Evolutionary conservation across 148 eudicot species (phyloP).

Genomic region (Spergularia marina): DNA sequence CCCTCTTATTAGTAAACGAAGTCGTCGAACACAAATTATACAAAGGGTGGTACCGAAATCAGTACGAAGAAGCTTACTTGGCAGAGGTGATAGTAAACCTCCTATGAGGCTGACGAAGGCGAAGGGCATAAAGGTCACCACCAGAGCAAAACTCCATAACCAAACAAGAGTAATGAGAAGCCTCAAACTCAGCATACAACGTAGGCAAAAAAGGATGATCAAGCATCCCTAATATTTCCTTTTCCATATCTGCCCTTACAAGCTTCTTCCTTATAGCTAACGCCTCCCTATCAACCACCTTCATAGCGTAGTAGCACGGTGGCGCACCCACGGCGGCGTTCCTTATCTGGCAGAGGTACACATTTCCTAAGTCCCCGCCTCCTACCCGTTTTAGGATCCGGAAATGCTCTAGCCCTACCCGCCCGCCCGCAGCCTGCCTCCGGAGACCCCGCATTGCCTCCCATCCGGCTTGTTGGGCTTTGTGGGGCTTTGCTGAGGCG

Average conservation of each 20-base stretch:
- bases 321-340: conserved; percentile 48
- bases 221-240: conserved; percentile 60
- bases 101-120: conserved; percentile 50
- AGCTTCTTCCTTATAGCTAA: conserved; percentile 60
- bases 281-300: conserved; percentile 77
- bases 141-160: conserved; percentile 88
- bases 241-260: conserved; percentile 69
- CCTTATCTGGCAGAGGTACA: conserved; percentile 68
- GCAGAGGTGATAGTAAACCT: conserved; percentile 53
- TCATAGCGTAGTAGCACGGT: conserved; percentile 65
- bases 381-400: conserved; percentile 64
- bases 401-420: conserved; percentile 63
- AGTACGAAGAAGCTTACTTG: conserved; percentile 43
- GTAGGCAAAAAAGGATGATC: conserved; percentile 87
- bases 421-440: conserved; percentile 38
- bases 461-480: conserved; percentile 74
- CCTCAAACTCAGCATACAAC: conserved; percentile 73
- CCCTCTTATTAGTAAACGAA: too few relatives aligned
- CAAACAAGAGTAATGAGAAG: conserved; percentile 78
- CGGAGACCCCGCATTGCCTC: conserved; percentile 62
- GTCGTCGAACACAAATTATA: too few relatives aligned
- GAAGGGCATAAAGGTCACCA: conserved; percentile 67
- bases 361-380: conserved; percentile 75
- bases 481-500: conserved; percentile 59
- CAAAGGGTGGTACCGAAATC: background rate